Evolutionary conservation across 805 yeast genomes (phyloP).

Genomic region (Metschnikowia bowlesiae): DNA sequence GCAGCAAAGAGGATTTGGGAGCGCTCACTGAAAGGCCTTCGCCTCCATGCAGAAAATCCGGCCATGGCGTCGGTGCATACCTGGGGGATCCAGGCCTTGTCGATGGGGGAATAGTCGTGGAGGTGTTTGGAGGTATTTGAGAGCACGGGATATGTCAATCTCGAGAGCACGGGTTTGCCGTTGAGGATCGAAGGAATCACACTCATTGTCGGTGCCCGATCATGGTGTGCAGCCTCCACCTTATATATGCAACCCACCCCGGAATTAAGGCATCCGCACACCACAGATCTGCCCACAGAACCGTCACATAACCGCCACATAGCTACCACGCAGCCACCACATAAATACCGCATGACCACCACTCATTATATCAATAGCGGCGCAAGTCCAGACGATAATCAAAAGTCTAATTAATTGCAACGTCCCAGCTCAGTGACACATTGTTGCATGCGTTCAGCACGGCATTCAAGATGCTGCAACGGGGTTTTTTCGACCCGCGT

Average conservation of each 20-base stretch:
- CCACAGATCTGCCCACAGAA: too few relatives aligned
- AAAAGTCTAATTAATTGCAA: too few relatives aligned
- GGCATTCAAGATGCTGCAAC: too few relatives aligned
- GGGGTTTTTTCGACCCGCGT: too few relatives aligned
- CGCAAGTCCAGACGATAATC: too few relatives aligned
- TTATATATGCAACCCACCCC: background rate
- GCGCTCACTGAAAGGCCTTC: conserved; percentile 14
- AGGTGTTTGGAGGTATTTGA: conserved; percentile 9
- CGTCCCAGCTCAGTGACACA: too few relatives aligned
- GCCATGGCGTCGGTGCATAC: conserved; percentile 19
- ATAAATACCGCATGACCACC: too few relatives aligned
- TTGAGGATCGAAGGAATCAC: conserved; percentile 11
- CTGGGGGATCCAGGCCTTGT: conserved; percentile 5
- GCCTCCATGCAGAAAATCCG: conserved; percentile 28
- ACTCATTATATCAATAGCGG: too few relatives aligned
- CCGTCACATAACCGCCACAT: too few relatives aligned
- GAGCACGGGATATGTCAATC: conserved; percentile 7
- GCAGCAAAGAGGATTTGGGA: conserved; percentile 19
- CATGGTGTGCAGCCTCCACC: background rate
- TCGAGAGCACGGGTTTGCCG: conserved; percentile 6
- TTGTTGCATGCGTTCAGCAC: too few relatives aligned
- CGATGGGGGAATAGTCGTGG: conserved; percentile 11
- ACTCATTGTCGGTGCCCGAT: background rate
- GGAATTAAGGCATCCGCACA: too few relatives aligned
- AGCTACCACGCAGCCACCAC: too few relatives aligned